phyloP scores from a whole-genome alignment of 305 asterid species.

The Fraxinus nigra region DNA sequence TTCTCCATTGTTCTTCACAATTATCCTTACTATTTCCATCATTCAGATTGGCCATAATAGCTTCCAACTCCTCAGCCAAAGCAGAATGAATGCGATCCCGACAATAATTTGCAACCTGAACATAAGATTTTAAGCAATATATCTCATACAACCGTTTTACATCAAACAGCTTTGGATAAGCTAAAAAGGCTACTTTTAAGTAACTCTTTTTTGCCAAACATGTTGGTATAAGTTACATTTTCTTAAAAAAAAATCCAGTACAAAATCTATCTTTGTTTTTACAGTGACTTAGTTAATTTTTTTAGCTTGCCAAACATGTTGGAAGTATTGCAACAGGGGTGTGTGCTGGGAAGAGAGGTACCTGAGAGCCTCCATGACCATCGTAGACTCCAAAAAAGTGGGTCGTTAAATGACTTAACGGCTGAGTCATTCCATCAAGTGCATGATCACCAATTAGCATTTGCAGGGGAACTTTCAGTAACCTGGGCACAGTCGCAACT shows the following conservation, averaged over 20 bases:
- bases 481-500: conserved; percentile 59
- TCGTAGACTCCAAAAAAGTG: conserved; percentile 97
- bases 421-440: conserved; percentile 41
- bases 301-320: neutral
- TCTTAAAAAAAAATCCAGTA: neutral
- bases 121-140: neutral
- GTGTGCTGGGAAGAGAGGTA: conserved; percentile 23
- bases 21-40: conserved; percentile 26
- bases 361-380: conserved; percentile 99
- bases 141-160: neutral
- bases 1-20: conserved; percentile 67
- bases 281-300: neutral
- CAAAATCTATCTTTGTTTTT: neutral
- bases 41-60: conserved; percentile 28
- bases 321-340: neutral
- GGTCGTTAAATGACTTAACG: conserved; percentile 61
- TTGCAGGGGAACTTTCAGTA: conserved; percentile 55
- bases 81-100: conserved; percentile 69
- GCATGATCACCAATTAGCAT: conserved; percentile 60
- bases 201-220: neutral
- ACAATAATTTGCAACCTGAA: conserved; percentile 87
- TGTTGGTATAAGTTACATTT: neutral
- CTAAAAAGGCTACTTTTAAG: neutral
- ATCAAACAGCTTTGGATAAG: neutral
- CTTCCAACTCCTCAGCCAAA: conserved; percentile 64